A percentile compares a stretch with the other conserved stretches of the same genome.
Evolutionary conservation across 164 flowering plant genomes (phyloP).

Genomic region (Aristolochia fimbriata): DNA sequence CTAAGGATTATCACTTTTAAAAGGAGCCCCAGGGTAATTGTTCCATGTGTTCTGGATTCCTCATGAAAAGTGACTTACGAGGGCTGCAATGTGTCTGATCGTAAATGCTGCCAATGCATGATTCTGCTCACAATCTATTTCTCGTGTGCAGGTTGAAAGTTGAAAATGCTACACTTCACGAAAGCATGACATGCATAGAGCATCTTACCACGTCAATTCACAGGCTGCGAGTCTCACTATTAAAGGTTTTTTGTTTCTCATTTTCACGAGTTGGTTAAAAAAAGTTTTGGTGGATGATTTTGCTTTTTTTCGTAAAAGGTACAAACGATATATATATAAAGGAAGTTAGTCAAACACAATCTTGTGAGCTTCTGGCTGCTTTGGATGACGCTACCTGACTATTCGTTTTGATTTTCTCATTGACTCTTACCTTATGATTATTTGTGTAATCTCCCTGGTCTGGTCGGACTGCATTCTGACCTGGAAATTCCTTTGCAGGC

Average conservation of each 20-base stretch:
- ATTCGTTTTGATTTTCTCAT: not conserved
- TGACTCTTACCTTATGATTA: not conserved
- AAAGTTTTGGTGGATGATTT: not conserved
- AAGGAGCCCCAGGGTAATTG: too few relatives aligned
- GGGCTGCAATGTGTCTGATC: too few relatives aligned
- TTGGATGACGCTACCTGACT: not conserved
- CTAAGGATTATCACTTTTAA: too few relatives aligned
- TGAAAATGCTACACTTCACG: conserved; percentile 84
- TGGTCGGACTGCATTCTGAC: not conserved
- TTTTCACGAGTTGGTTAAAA: not conserved
- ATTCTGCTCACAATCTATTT: not conserved
- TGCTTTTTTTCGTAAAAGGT: not conserved
- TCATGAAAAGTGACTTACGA: too few relatives aligned
- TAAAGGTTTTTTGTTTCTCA: conserved; percentile 41
- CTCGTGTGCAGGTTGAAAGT: conserved; percentile 53
- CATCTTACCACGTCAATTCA: conserved; percentile 63
- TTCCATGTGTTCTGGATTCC: too few relatives aligned
- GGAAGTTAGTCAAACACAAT: not conserved
- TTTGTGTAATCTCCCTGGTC: not conserved
- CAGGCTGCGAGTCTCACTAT: conserved; percentile 60
- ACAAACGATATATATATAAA: not conserved
- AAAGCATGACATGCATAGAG: conserved; percentile 71
- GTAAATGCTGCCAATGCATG: not conserved
- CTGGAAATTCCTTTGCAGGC: conserved; percentile 28
- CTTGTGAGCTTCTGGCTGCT: not conserved